Base-by-base conservation (phyloP, 495 filamentous ascomycete species). In the Ramalina intermedia region DNA sequence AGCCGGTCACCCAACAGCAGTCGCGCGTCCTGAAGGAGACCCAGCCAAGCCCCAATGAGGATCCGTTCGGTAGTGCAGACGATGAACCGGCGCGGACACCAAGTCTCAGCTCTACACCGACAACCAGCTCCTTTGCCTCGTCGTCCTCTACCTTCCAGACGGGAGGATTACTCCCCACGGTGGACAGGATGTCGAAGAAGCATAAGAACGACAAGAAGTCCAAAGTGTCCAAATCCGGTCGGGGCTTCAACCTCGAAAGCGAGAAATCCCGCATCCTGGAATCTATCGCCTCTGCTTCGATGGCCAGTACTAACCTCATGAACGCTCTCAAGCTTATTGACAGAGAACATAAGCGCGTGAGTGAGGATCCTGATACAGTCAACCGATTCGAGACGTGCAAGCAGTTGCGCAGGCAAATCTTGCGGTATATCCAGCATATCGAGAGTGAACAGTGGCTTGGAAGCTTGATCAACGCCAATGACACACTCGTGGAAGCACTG, bases 271-370 rank as follows among this genome's bases (percentile, higher is more conserved):
- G 83, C 26, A 84, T 99, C 63, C 76, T 93, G 43, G 75, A 79
- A 46, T 76, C 80, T 17, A 82, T 96, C 36, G 93, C 89, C 2
- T 83, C 86, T 16, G 76, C 88, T 1, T 85, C 84, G 0, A 82
- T 96, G 21, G 84, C 89, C 9, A 83, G 87, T 37, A 96, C 87
- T 0, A 95, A 96, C 61, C 70, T 99, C 37, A 73, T 79, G 56
- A 99, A 99, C 64, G 79, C 82, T 17, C 71, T 99, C 14, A 87
- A 88, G 53, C 78, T 84, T 38, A 87, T 96, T 60, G 96, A 96
- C 60, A 79, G 93, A 35, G 93, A 96, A 63, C 79, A 72, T 33
- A 79, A 91, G 59, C 81, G 84, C 4, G 87, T 95, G 23, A 91
- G 85, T 35, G 85, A 93, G 54, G 90, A 96, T 57, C 62, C 71